phyloP scores from a whole-genome alignment of 352 stramenopile species.

The Phytophthora fragariae region DNA sequence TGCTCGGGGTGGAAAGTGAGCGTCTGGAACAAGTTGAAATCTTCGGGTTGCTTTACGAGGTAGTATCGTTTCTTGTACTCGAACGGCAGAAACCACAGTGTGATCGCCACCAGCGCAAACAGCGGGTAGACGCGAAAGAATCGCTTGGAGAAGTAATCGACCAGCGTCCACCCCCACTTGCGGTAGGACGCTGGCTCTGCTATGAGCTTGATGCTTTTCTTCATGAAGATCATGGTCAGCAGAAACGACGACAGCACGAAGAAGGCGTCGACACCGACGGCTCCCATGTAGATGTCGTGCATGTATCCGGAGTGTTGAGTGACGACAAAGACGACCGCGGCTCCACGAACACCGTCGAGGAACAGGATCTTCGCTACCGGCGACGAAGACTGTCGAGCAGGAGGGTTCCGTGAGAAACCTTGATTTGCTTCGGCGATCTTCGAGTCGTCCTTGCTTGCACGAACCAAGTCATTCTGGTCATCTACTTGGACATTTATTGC shows the following conservation, averaged over 20 bases:
- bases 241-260: conserved; percentile 30
- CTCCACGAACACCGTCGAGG: conserved; percentile 8
- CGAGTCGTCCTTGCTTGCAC: not conserved
- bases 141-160: conserved; percentile 25
- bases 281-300: conserved; percentile 10
- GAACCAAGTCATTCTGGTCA: not conserved
- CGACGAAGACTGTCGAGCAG: not conserved
- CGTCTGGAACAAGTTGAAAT: conserved; percentile 15
- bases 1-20: conserved; percentile 20
- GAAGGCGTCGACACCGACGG: conserved; percentile 20
- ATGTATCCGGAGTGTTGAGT: conserved; percentile 11
- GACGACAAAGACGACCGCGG: conserved; percentile 13
- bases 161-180: conserved; percentile 18
- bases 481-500: not conserved
- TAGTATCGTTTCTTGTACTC: conserved; percentile 19
- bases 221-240: conserved; percentile 30
- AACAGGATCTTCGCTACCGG: conserved; percentile 17
- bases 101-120: conserved; percentile 8
- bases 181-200: conserved; percentile 8
- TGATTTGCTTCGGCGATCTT: not conserved
- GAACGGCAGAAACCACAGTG: conserved; percentile 18
- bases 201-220: conserved; percentile 24
- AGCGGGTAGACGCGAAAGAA: conserved; percentile 26
- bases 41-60: not conserved
- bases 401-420: not conserved